These are phyloP conservation scores for Pseudophaeomoniella oleicola DNA, from an alignment of 2,329 filamentous ascomycete species.

Conservation along the genomic window DNA sequence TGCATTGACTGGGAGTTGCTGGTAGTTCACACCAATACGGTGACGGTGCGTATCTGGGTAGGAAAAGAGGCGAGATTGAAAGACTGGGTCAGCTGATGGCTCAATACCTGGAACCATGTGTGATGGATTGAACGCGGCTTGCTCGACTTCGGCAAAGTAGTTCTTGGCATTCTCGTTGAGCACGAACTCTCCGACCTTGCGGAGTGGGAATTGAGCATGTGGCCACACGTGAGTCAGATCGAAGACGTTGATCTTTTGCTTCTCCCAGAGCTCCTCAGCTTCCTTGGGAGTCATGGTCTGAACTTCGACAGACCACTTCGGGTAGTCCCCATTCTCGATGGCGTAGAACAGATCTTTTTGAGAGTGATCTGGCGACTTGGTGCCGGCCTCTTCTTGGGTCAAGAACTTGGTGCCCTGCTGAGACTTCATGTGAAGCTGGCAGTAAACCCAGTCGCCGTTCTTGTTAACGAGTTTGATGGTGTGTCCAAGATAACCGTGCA, in stretches of 20 bases:
- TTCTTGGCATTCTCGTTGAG: constrained; percentile 43
- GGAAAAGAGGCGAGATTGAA: constrained; percentile 56
- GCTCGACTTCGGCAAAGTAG: constrained; percentile 54
- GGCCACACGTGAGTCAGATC: constrained; percentile 42
- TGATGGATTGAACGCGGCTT: constrained; percentile 53
- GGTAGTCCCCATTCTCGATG: constrained; percentile 38
- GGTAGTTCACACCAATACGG: constrained; percentile 49
- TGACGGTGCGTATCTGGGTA: constrained; percentile 55
- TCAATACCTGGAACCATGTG: constrained; percentile 55
- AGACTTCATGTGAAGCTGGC: constrained; percentile 37
- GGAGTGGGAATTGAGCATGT: constrained; percentile 35
- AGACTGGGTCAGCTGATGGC: constrained; percentile 54
- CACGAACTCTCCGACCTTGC: constrained; percentile 37
- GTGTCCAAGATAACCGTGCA: constrained; percentile 40
- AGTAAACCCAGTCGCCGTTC: constrained; percentile 38
- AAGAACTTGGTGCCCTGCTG: constrained; percentile 38
- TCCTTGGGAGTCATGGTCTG: constrained; percentile 39
- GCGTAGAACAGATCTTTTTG: constrained; percentile 38
- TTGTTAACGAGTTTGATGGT: constrained; percentile 40
- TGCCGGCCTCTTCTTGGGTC: constrained; percentile 35
- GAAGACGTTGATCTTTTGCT: constrained; percentile 39
- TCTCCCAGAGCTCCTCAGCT: constrained; percentile 56
- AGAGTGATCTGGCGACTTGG: constrained; percentile 36
- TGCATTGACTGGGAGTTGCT: constrained; percentile 49
- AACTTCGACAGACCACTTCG: constrained; percentile 34